A percentile compares a stretch with the other conserved stretches of the same genome.
phyloP scores from a whole-genome alignment of 805 yeast genomes.

The Saccharomycopsis sp. region DNA sequence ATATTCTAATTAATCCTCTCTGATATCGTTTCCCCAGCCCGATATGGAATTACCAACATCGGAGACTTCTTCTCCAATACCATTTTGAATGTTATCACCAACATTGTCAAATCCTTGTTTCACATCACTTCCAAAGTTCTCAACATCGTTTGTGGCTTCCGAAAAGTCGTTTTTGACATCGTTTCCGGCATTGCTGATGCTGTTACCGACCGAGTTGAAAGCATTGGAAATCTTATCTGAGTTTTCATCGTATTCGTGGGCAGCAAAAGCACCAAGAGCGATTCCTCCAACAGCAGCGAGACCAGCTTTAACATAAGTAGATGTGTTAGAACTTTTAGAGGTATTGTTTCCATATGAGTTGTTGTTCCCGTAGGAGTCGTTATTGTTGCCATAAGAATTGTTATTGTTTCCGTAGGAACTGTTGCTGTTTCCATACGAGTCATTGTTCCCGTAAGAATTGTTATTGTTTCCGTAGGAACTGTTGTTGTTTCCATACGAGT shows the following conservation, averaged over 20 bases:
- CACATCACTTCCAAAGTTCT: conserved; percentile 16
- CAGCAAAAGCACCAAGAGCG: conserved; percentile 15
- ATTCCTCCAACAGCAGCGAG: conserved; percentile 17
- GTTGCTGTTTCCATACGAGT: conserved; percentile 4
- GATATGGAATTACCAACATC: conserved; percentile 16
- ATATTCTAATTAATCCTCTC: background rate
- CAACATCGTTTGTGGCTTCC: conserved; percentile 14
- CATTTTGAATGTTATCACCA: conserved; percentile 15
- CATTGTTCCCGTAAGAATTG: background rate
- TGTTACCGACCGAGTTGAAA: conserved; percentile 2
- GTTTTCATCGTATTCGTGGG: conserved; percentile 14
- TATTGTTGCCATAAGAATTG: background rate
- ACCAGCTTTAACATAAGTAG: conserved; percentile 10
- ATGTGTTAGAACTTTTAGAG: background rate
- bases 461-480: background rate
- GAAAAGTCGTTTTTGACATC: conserved; percentile 7
- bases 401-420: background rate
- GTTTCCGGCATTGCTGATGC: conserved; percentile 1
- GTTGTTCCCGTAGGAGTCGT: background rate
- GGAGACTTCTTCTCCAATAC: conserved; percentile 8
- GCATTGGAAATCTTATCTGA: conserved; percentile 6
- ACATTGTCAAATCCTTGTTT: conserved; percentile 17
- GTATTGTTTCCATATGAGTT: conserved; percentile 4
- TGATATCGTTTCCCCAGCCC: conserved; percentile 12
- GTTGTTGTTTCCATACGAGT: background rate